A percentile compares a stretch with the other conserved stretches of the same genome.
phyloP scores from a whole-genome alignment of 441 rosid species.

The Capsella rubella region DNA sequence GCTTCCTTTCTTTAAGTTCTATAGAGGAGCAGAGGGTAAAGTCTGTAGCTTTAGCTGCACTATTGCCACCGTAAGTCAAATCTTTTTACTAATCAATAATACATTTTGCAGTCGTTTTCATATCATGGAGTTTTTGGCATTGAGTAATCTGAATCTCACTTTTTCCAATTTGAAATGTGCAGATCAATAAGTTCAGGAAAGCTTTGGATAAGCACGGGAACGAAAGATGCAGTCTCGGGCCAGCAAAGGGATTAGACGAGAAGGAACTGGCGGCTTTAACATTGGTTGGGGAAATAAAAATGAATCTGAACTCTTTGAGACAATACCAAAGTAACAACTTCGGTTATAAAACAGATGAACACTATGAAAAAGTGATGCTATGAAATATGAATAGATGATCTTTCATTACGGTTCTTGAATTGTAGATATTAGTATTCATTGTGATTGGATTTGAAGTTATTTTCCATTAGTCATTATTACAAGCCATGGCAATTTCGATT shows the following conservation, averaged over 20 bases:
- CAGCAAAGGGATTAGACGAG: conserved; percentile 69
- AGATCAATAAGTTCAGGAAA: conserved; percentile 76
- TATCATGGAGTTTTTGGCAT: background rate
- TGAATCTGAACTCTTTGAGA: background rate
- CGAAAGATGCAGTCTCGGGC: conserved; percentile 48
- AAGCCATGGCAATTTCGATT: background rate
- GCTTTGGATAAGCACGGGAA: conserved; percentile 39
- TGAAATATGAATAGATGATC: conserved; percentile 18
- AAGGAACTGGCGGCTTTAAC: conserved; percentile 53
- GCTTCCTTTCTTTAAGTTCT: conserved; percentile 81
- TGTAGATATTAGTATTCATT: conserved; percentile 9
- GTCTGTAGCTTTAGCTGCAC: conserved; percentile 76
- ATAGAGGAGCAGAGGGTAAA: conserved; percentile 70
- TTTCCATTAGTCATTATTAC: background rate
- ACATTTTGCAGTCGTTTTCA: background rate
- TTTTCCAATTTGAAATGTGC: conserved; percentile 17
- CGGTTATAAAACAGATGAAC: conserved; percentile 21
- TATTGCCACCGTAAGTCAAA: conserved; percentile 58
- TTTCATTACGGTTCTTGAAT: conserved; percentile 7
- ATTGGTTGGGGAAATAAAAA: conserved; percentile 52
- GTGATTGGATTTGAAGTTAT: background rate
- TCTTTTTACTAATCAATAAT: background rate
- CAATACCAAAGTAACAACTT: conserved; percentile 9
- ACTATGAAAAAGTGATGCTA: background rate
- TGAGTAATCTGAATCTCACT: background rate